phyloP scores from a whole-genome alignment of 306 rosid genomes.

The Potentilla sterilis region DNA sequence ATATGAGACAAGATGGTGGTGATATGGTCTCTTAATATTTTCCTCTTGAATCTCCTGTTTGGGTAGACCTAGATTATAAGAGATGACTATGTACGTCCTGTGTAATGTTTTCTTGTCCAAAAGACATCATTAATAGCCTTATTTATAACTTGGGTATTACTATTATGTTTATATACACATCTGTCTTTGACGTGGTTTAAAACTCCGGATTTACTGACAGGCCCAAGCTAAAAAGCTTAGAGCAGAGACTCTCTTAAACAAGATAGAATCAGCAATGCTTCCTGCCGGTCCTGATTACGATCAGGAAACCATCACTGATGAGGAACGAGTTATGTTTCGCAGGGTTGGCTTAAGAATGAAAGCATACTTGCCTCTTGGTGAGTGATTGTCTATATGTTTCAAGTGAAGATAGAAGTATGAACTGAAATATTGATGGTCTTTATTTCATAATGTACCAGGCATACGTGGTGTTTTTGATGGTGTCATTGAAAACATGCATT shows the following conservation, averaged over 20 bases:
- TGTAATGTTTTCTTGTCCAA: background rate
- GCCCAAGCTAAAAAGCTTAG: constrained; percentile 73
- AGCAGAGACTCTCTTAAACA: constrained; percentile 69
- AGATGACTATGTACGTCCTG: background rate
- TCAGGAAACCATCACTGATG: constrained; percentile 91
- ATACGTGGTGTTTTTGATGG: constrained; percentile 87
- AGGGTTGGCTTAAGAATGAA: constrained; percentile 87
- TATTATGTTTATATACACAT: background rate
- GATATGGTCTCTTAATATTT: background rate
- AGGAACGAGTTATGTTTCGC: constrained; percentile 89
- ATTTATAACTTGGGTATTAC: background rate
- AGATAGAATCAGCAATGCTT: constrained; percentile 73
- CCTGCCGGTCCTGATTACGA: constrained; percentile 79
- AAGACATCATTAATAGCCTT: background rate
- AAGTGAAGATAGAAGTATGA: constrained; percentile 21
- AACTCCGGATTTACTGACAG: constrained; percentile 47
- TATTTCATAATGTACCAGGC: constrained; percentile 49
- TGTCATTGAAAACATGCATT: constrained; percentile 92
- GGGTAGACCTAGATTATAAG: background rate
- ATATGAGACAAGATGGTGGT: background rate
- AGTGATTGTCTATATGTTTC: constrained; percentile 32
- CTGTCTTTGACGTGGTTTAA: background rate
- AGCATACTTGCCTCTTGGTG: constrained; percentile 86
- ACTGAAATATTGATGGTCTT: constrained; percentile 24
- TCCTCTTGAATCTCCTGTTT: background rate